Percentiles rank a stretch among this genome's conserved stretches.
Conservation (phyloP, 2,329 filamentous ascomycete genomes). For the Escovopsis sp. region DNA sequence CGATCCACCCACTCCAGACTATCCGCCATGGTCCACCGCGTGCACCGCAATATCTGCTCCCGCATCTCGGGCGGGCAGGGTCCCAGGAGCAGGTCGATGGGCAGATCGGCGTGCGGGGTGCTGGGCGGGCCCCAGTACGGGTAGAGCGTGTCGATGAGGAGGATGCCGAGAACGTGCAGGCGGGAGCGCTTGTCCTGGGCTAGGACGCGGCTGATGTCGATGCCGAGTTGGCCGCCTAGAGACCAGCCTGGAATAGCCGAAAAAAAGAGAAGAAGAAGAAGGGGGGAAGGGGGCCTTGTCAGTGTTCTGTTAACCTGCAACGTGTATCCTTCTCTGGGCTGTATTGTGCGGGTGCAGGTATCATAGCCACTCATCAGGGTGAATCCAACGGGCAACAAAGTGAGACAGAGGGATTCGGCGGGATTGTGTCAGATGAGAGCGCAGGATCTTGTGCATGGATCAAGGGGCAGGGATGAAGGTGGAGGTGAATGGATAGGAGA, state of each 20-base stretch:
- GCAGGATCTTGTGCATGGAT: no score
- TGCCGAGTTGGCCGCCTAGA: background rate
- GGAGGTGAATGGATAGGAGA: background rate
- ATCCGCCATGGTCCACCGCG: background rate
- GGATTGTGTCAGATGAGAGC: no score
- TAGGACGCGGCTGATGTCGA: background rate
- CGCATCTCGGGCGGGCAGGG: constrained; percentile 1
- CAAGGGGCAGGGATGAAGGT: no score
- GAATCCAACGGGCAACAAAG: no score
- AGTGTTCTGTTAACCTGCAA: no score
- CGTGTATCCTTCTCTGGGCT: background rate
- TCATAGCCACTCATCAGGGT: no score
- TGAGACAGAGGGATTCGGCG: no score
- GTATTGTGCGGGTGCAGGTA: background rate
- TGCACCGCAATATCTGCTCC: background rate
- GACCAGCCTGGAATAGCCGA: constrained; percentile 2
- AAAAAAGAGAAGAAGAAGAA: no score
- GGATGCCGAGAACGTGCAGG: constrained; percentile 1
- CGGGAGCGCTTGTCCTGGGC: background rate
- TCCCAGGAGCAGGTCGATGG: background rate
- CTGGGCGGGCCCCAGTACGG: constrained; percentile 1
- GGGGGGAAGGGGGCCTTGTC: no score
- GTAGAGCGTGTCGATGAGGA: constrained; percentile 1
- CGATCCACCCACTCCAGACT: background rate
- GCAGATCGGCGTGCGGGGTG: background rate